These are phyloP conservation scores for Danielia reshetovae DNA, from an alignment of 805 yeast species.

Conservation along the genomic window DNA sequence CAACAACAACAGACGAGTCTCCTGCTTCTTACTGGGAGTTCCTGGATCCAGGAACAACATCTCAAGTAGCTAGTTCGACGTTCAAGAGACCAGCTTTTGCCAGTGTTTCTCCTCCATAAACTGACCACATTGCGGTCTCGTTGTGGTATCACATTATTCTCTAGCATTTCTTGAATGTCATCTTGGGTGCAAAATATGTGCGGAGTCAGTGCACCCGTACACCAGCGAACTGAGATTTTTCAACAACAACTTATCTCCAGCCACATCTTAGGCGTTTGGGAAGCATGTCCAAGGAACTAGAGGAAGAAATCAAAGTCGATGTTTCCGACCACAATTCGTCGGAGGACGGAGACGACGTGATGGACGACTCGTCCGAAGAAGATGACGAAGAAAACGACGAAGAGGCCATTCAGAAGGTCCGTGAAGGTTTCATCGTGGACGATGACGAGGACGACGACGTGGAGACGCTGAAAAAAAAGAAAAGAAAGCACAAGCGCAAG, in stretches of 20 bases:
- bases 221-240: conserved; percentile 1
- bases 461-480: conserved; percentile 19
- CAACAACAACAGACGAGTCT: no score
- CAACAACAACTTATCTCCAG: conserved; percentile 1
- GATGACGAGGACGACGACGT: conserved; percentile 70
- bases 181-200: no score
- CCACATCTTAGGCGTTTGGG: not conserved
- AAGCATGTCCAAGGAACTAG: conserved; percentile 32
- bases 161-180: no score
- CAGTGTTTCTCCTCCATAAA: no score
- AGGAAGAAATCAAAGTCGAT: conserved; percentile 37
- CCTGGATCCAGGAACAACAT: no score
- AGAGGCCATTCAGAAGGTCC: conserved; percentile 76
- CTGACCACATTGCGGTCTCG: no score
- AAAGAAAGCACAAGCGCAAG: conserved; percentile 27
- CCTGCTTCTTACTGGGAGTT: no score
- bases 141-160: no score
- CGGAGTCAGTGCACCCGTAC: conserved; percentile 8
- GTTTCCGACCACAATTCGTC: conserved; percentile 28
- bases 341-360: conserved; percentile 36
- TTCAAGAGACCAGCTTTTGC: no score
- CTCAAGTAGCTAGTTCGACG: no score
- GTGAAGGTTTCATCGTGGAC: conserved; percentile 92
- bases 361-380: conserved; percentile 76
- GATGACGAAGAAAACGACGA: conserved; percentile 85